phyloP scores from a whole-genome alignment of 192 early-diverging fungal genomes.

The Mortierella hygrophila region DNA sequence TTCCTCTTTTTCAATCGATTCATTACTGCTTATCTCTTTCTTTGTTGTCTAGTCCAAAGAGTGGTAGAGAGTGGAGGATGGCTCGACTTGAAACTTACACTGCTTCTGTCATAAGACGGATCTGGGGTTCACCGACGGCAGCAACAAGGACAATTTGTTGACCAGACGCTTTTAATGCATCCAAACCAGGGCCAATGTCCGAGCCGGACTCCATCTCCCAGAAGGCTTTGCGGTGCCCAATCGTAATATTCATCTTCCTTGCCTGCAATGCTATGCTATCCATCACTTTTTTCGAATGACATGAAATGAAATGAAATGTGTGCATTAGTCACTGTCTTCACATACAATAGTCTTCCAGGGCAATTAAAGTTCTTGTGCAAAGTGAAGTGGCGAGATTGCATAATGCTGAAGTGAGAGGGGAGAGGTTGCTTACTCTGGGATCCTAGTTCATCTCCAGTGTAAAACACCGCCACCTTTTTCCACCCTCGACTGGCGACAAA shows the following conservation, averaged over 20 bases:
- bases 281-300: constrained; percentile 54
- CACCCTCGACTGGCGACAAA: constrained; percentile 63
- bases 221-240: constrained; percentile 55
- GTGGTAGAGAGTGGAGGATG: too few species aligned
- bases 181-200: constrained; percentile 36
- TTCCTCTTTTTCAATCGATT: neutral
- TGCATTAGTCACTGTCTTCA: neutral
- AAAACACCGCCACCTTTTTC: constrained; percentile 59
- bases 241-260: constrained; percentile 34
- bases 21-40: neutral
- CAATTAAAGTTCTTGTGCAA: neutral
- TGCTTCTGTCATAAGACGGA: constrained; percentile 54
- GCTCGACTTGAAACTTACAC: constrained; percentile 20
- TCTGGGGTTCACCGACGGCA: constrained; percentile 50
- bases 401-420: neutral
- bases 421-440: constrained; percentile 54
- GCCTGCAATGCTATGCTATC: constrained; percentile 54
- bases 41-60: neutral
- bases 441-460: constrained; percentile 61
- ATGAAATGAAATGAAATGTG: neutral
- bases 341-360: neutral
- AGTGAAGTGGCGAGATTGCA: neutral
- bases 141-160: constrained; percentile 64
- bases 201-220: constrained; percentile 41
- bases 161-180: constrained; percentile 48